These are phyloP conservation scores for Panicum miliaceum DNA, from an alignment of 176 grass and related monocot species.

Conservation along the genomic window DNA sequence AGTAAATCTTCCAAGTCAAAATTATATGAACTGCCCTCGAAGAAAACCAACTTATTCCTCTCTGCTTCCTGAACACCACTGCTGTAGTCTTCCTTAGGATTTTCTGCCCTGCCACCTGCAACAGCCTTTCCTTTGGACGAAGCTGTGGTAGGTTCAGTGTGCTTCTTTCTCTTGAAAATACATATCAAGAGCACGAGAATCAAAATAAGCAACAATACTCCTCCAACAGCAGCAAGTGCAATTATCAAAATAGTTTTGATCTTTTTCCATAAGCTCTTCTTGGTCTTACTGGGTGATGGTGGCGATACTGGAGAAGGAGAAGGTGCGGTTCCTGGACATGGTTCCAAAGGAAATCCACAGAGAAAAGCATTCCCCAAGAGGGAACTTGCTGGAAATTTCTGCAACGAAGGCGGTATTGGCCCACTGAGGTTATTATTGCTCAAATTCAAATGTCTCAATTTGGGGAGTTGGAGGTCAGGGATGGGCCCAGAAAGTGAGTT, in stretches of 20 bases:
- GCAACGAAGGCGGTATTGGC: conserved; percentile 74
- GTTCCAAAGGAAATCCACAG: conserved; percentile 69
- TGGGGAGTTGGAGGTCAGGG: conserved; percentile 75
- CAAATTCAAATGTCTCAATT: conserved; percentile 88
- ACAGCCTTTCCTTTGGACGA: conserved; percentile 75
- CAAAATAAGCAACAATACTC: conserved; percentile 68
- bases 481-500: conserved; percentile 92
- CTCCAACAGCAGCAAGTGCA: conserved; percentile 65
- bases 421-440: conserved; percentile 96
- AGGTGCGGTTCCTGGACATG: conserved; percentile 64
- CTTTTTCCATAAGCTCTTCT: conserved; percentile 75
- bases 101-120: conserved; percentile 66
- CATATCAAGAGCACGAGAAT: conserved; percentile 65
- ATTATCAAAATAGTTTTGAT: conserved; percentile 67
- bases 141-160: conserved; percentile 46
- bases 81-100: conserved; percentile 91
- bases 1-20: conserved; percentile 98
- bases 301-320: conserved; percentile 61
- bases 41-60: conserved; percentile 94
- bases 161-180: conserved; percentile 72
- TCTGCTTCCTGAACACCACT: conserved; percentile 90
- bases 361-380: conserved; percentile 90
- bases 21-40: conserved; percentile 84
- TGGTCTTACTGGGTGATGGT: conserved; percentile 48
- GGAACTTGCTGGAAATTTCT: conserved; percentile 66